phyloP scores from a whole-genome alignment of 2,329 filamentous ascomycete species.

The Colletotrichum scovillei region DNA sequence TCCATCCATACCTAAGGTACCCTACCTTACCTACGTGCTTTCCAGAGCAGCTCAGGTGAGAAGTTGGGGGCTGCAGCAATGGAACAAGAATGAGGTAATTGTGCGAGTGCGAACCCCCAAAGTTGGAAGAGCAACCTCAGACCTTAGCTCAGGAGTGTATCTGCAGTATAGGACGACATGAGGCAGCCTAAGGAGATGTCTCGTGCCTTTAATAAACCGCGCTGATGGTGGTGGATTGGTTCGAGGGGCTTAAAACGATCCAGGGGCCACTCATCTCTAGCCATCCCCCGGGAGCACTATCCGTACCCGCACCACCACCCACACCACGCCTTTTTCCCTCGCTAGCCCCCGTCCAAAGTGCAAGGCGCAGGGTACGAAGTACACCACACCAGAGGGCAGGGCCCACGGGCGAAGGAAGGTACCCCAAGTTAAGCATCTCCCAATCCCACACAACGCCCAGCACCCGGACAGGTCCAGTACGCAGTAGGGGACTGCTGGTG shows the following conservation, averaged over 20 bases:
- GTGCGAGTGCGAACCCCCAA: neutral
- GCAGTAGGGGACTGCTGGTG: constrained; percentile 11
- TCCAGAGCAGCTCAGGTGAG: neutral
- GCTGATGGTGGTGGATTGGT: constrained; percentile 12
- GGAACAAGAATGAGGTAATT: neutral
- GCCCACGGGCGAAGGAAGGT: constrained; percentile 7
- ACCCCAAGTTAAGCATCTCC: constrained; percentile 6
- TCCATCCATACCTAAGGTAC: too few relatives aligned
- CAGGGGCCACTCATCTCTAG: constrained; percentile 33
- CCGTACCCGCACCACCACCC: constrained; percentile 36
- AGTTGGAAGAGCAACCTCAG: too few relatives aligned
- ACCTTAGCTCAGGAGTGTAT: neutral
- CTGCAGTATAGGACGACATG: neutral
- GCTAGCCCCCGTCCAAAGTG: constrained; percentile 42
- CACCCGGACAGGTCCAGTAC: neutral
- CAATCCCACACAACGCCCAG: neutral
- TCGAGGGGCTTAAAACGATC: constrained; percentile 13
- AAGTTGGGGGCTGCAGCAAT: neutral
- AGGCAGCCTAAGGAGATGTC: constrained; percentile 20
- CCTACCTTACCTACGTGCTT: neutral
- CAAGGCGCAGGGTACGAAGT: constrained; percentile 42
- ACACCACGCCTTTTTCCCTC: constrained; percentile 43
- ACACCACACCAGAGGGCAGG: constrained; percentile 17
- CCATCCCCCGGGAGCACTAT: constrained; percentile 32
- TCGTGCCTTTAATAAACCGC: constrained; percentile 20